A percentile compares a stretch with the other conserved stretches of the same genome.
These are phyloP conservation scores for Guyanaporus albipodus DNA, from an alignment of 768 basidiomycete species.

Conservation along the genomic window DNA sequence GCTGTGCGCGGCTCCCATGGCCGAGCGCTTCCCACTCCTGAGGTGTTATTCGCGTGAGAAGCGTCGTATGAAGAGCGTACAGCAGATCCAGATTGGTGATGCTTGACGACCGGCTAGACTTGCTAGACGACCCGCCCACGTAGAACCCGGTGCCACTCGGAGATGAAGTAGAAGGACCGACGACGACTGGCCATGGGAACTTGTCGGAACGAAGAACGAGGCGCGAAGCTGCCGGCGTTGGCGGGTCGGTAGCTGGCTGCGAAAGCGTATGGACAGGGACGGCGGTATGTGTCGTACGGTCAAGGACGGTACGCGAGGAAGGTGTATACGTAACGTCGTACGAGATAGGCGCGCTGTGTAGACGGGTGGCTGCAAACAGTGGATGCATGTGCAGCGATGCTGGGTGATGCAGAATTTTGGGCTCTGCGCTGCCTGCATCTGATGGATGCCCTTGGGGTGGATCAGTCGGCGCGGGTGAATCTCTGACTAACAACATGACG, in stretches of 20 bases:
- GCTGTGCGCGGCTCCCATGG: slow-evolving; percentile 50
- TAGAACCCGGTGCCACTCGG: slow-evolving; percentile 28
- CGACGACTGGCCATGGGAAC: slow-evolving; percentile 60
- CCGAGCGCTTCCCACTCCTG: slow-evolving; percentile 65
- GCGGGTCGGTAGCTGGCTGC: slow-evolving; percentile 64
- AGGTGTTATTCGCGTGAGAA: slow-evolving; percentile 52
- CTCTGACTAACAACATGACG: slow-evolving; percentile 17
- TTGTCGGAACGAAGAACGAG: slow-evolving; percentile 53
- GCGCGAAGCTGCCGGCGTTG: slow-evolving; percentile 40
- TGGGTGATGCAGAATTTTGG: slow-evolving; percentile 19
- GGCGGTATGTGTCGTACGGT: slow-evolving; percentile 48
- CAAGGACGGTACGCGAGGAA: slow-evolving; percentile 53
- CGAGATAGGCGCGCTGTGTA: slow-evolving; percentile 57
- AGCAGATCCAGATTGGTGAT: slow-evolving; percentile 66
- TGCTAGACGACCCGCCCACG: slow-evolving; percentile 20
- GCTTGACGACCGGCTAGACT: slow-evolving; percentile 22
- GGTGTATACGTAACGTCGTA: slow-evolving; percentile 58
- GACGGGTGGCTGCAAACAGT: slow-evolving; percentile 51
- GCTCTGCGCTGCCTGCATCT: slow-evolving; percentile 26
- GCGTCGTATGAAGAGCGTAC: slow-evolving; percentile 53
- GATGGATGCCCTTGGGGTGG: not conserved
- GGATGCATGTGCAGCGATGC: slow-evolving; percentile 58
- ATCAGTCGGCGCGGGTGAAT: slow-evolving; percentile 5
- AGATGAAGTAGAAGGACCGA: slow-evolving; percentile 34
- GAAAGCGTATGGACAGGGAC: slow-evolving; percentile 54